These are phyloP conservation scores for Acmispon strigosus DNA, from an alignment of 306 rosid species.

Conservation along the genomic window DNA sequence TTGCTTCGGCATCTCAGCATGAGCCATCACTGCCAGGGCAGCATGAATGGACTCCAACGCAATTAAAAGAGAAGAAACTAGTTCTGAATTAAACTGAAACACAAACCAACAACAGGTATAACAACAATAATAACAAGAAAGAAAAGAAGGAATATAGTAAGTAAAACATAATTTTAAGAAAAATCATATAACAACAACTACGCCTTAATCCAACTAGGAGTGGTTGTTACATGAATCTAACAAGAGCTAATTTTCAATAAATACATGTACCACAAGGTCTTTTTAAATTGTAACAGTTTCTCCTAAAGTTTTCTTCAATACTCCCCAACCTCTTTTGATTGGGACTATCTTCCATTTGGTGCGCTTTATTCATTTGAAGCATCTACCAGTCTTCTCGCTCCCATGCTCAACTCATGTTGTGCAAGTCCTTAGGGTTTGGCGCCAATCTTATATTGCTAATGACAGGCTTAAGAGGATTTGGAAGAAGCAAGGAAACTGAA, in stretches of 20 bases:
- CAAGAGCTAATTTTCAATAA: not conserved
- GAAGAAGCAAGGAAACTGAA: too few relatives aligned
- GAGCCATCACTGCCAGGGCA: slow-evolving; percentile 80
- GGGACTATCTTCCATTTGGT: not conserved
- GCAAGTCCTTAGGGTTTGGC: too few relatives aligned
- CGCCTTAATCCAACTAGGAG: not conserved
- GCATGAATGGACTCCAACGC: slow-evolving; percentile 97
- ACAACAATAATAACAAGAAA: not conserved
- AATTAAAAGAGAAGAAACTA: slow-evolving; percentile 59
- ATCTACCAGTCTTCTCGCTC: too few relatives aligned
- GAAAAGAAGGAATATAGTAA: not conserved
- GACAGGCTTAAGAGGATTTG: too few relatives aligned
- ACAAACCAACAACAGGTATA: slow-evolving; percentile 18
- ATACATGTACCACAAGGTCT: not conserved
- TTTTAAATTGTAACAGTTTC: not conserved
- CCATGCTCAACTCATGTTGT: too few relatives aligned
- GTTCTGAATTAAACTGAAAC: slow-evolving; percentile 81
- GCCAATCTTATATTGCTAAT: too few relatives aligned
- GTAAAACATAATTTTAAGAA: not conserved
- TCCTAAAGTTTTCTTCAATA: not conserved
- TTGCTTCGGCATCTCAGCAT: slow-evolving; percentile 86
- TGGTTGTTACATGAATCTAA: not conserved
- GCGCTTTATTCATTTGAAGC: too few relatives aligned
- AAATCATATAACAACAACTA: not conserved
- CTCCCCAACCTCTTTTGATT: not conserved